Evolutionary conservation across 768 basidiomycete genomes (phyloP), one percentile per base, ranked within the genome.

Genomic region (Lactifluus volemus): DNA sequence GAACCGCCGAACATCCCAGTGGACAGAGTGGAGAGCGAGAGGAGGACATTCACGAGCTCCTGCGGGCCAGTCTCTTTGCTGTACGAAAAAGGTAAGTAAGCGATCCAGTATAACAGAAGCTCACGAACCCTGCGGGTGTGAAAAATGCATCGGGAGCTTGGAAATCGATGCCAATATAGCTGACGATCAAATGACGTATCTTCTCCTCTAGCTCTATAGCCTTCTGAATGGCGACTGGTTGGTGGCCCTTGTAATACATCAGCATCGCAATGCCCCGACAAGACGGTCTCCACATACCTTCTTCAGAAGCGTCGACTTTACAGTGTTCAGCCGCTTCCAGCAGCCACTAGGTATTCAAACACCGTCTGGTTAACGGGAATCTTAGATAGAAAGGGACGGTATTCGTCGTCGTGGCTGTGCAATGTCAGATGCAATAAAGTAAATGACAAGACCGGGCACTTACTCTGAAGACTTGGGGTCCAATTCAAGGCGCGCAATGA

Each of bases 61-160:
- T 81, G 74, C 1, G 90, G 76, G 12, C 96, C 96, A 53, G 89
- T 73, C 1, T 77, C 76, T 68, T 86, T 87, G 8, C 89, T 91
- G 58, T 39, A 15, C 29, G 29, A 9, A 47, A 29, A 10, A 30
- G 14, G 30, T 38, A 45, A 50, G 49, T 53, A 55, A 62, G 21
- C 11, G 12, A 21, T 36, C 15, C 25, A 48, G 36, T 49, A 57
- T 44, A 59, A 34, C 8, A 57, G 30, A n/a, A 15, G 21, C 38
- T 50, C 29, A 76, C 81, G 61, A 72, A 90, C 93, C 83, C 81
- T 55, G 73, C 58, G 10, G 94, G 95, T 66, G 97, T 92, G 51
- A 92, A 89, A 66, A 99, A 98, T 88, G 98, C 95, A 42, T 85
- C 85, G 1, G 95, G 90, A 61, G 95, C 94, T 73, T 95, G 92